These are phyloP conservation scores for Arctium minus DNA, from an alignment of 129 eudicot genomes.

Conservation along the genomic window DNA sequence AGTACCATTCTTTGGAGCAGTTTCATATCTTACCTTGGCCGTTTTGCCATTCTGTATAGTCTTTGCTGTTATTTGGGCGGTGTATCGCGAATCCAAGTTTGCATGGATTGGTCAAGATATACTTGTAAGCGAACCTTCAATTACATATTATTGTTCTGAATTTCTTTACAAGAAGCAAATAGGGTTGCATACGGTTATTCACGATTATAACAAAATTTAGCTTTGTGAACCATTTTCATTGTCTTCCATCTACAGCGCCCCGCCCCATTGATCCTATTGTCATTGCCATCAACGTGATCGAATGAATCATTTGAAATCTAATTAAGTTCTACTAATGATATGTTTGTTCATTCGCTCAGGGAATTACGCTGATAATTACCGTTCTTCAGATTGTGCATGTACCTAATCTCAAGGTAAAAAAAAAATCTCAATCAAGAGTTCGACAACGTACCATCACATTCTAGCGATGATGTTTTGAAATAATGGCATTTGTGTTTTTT, in stretches of 20 bases:
- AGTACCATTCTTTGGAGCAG: slow-evolving; percentile 72
- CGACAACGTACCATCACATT: not conserved
- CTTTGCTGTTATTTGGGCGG: slow-evolving; percentile 82
- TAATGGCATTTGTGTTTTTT: slow-evolving; percentile 12
- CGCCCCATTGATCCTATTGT: not conserved
- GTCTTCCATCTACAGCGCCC: not conserved
- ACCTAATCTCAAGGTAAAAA: slow-evolving; percentile 85
- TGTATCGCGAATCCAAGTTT: slow-evolving; percentile 50
- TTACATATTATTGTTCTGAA: not conserved
- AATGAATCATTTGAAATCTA: not conserved
- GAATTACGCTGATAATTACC: slow-evolving; percentile 73
- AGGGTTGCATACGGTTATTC: not conserved
- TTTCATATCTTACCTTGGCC: slow-evolving; percentile 73
- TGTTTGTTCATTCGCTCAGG: slow-evolving; percentile 46
- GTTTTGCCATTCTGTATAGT: slow-evolving; percentile 78
- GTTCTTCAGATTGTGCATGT: slow-evolving; percentile 87
- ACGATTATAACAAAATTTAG: not conserved
- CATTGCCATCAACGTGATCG: not conserved
- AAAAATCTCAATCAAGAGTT: not conserved
- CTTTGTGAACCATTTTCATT: not conserved
- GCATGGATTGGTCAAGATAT: slow-evolving; percentile 94
- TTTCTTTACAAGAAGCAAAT: not conserved
- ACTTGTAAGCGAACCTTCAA: slow-evolving; percentile 55
- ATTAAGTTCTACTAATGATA: slow-evolving; percentile 6
- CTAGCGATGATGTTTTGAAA: not conserved